Evolutionary conservation across 768 basidiomycete species (phyloP).

Genomic region (Calocera cornea): DNA sequence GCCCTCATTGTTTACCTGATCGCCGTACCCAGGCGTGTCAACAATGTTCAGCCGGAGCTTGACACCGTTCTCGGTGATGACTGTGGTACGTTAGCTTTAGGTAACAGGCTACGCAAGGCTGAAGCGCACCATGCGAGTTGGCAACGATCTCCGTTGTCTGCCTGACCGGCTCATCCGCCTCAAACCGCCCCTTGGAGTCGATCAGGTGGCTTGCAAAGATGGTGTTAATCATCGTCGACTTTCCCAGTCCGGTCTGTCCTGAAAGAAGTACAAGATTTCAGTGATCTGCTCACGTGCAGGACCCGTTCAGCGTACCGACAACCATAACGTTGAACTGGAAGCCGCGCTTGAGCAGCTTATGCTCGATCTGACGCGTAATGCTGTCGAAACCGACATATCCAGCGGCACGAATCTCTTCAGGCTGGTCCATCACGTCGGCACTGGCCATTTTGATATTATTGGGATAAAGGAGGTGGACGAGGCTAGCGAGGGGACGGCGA

Average conservation of each 20-base stretch:
- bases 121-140: conserved; percentile 70
- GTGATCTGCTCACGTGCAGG: not conserved
- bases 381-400: conserved; percentile 97
- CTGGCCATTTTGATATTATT: conserved; percentile 27
- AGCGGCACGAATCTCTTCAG: conserved; percentile 73
- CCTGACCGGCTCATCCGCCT: conserved; percentile 75
- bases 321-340: conserved; percentile 99
- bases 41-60: conserved; percentile 92
- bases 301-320: conserved; percentile 44
- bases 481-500: not conserved
- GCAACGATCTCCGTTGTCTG: conserved; percentile 97
- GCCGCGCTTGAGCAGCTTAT: conserved; percentile 96
- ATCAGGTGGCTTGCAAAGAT: conserved; percentile 98
- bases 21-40: conserved; percentile 96
- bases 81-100: conserved; percentile 28
- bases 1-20: conserved; percentile 97
- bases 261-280: not conserved
- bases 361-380: conserved; percentile 94
- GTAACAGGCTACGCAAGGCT: not conserved
- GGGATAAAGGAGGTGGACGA: not conserved
- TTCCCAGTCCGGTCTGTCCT: conserved; percentile 97
- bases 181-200: conserved; percentile 89
- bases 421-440: conserved; percentile 25
- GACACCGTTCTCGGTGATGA: conserved; percentile 93
- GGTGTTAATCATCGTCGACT: conserved; percentile 97